Percentiles rank a stretch among this genome's conserved stretches.
Evolutionary conservation across 176 grass and related monocot species (phyloP).

Genomic region (Hyparrhenia diplandra): DNA sequence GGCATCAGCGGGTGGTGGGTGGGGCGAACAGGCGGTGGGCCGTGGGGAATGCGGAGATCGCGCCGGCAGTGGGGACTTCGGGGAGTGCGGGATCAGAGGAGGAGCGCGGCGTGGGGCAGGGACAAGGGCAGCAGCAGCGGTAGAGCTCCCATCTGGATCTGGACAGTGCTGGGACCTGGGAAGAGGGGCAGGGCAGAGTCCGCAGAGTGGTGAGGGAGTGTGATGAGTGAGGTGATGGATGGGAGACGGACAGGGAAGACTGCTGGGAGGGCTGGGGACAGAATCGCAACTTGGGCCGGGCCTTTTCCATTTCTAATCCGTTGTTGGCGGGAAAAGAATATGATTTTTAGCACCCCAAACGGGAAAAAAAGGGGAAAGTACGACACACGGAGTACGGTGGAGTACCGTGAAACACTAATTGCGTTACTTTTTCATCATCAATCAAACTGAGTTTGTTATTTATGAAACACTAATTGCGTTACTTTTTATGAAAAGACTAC

Average conservation of each 20-base stretch:
- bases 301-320: background rate
- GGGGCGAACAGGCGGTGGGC: background rate
- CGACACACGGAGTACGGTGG: background rate
- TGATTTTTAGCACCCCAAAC: background rate
- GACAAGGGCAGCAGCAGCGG: background rate
- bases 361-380: background rate
- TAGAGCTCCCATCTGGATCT: slow-evolving; percentile 33
- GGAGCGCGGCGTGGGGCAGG: background rate
- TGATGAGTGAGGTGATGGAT: no score
- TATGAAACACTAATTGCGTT: background rate
- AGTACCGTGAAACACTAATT: background rate
- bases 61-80: slow-evolving; percentile 7
- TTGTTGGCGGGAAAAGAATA: background rate
- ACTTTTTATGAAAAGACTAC: no score
- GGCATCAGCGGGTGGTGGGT: background rate
- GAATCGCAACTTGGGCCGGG: background rate
- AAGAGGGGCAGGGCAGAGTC: no score
- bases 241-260: background rate
- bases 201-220: no score
- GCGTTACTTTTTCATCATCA: no score
- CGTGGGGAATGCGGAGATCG: background rate
- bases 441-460: no score
- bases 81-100: slow-evolving; percentile 16
- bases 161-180: background rate
- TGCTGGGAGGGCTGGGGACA: background rate